phyloP scores from a whole-genome alignment of 2,329 filamentous ascomycete genomes.

The Kalmusia sp. region DNA sequence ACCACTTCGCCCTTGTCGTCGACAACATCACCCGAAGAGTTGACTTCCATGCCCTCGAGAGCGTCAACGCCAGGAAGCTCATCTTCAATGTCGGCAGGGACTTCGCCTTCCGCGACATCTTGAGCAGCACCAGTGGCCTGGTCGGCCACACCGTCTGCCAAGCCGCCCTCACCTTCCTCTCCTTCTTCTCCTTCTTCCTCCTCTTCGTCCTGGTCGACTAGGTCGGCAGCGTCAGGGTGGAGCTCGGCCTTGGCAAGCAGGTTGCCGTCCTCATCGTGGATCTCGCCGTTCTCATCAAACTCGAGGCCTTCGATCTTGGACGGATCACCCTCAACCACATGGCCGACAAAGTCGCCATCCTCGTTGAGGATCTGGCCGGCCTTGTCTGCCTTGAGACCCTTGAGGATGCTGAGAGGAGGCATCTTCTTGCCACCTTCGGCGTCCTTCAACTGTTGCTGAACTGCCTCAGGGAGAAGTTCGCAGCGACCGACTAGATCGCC shows the following conservation, averaged over 20 bases:
- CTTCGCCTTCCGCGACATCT: constrained; percentile 36
- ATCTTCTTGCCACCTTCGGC: constrained; percentile 48
- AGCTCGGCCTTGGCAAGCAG: constrained; percentile 61
- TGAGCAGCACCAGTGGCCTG: constrained; percentile 29
- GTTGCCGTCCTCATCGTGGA: constrained; percentile 62
- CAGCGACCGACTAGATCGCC: constrained; percentile 62
- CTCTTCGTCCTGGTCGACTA: constrained; percentile 43
- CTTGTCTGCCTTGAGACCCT: constrained; percentile 56
- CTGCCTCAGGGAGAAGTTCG: constrained; percentile 56
- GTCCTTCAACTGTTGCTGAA: constrained; percentile 50
- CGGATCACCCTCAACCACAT: constrained; percentile 56
- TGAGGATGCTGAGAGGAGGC: constrained; percentile 54
- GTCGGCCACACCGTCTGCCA: constrained; percentile 24
- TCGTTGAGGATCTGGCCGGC: constrained; percentile 58
- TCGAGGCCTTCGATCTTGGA: constrained; percentile 55
- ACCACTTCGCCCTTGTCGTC: constrained; percentile 59
- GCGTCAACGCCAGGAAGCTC: constrained; percentile 60
- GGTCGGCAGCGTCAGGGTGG: constrained; percentile 53
- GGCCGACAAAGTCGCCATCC: constrained; percentile 59
- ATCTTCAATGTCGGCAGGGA: constrained; percentile 49
- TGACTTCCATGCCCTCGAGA: constrained; percentile 59
- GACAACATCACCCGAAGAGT: constrained; percentile 58
- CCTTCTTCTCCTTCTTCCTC: constrained; percentile 31
- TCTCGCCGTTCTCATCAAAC: constrained; percentile 62
- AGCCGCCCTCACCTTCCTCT: constrained; percentile 14